Base-by-base conservation (phyloP, 2,329 filamentous ascomycete species). In the Fusarium sp. region DNA sequence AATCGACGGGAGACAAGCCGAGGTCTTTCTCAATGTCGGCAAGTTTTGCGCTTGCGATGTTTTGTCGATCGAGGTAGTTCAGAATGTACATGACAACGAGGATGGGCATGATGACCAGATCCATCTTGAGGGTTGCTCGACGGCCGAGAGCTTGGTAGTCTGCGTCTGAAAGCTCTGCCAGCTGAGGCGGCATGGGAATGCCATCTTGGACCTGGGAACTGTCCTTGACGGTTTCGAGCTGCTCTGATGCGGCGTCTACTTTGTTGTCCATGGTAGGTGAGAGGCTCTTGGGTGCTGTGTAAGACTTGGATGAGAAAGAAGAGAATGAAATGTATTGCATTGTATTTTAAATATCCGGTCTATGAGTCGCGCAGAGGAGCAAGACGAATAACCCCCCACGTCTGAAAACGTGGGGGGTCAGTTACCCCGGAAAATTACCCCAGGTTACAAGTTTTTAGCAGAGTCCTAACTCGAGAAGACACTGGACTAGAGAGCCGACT, bases 81-180 rank as follows among this genome's bases (percentile, higher is more conserved):
- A 46, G 19, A 8, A 46, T 46, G 7, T 46, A 46, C 43, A 46
- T 46, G 4, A 28, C 24, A 5, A 49, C 45, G 1, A 49, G n/a
- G 5, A 49, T 40, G 3, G 45, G 45, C 45, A 49, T 49, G 36
- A 75, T 69, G 4, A 71, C 50, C 9, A 70, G 28, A 50, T 76
- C 74, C 43, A 75, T 74, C 56, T 76, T 75, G 15, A 60, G 24
- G 1, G 56, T 63, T 8, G 59, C 59, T 24, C 39, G 39, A 15
- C 57, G 51, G 12, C 47, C 57, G 9, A 61, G 9, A 61, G 36
- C 39, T 12, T 51, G 41, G 42, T 48, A 48, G 1, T 63, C 56
- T 13, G 13, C 15, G 1, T 52, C 47, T 28, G 53, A 52, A 35
- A 52, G 41, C 26, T 40, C 28, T 11, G 35, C 46, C 9, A 57